Conservation (phyloP, 495 filamentous ascomycete species). For the Daldinia vernicosa region DNA sequence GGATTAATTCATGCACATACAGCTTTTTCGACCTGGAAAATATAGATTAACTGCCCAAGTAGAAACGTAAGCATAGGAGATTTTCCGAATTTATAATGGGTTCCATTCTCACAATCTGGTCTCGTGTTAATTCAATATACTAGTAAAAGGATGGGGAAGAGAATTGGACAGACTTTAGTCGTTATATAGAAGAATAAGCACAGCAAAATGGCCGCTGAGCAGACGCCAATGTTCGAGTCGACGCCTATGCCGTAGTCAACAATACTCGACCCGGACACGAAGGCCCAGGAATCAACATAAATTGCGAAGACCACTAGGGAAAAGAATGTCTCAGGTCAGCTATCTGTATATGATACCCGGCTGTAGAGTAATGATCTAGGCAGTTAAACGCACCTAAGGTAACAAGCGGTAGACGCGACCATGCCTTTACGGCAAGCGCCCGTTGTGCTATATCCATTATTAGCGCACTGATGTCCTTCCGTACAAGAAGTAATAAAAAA, state of each 20-base stretch:
- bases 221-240: slow-evolving; percentile 51
- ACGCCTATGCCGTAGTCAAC: slow-evolving; percentile 60
- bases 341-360: background rate
- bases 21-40: slow-evolving; percentile 63
- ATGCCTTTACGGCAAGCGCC: slow-evolving; percentile 50
- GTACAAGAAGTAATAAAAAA: background rate
- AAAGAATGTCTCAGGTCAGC: background rate
- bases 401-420: slow-evolving; percentile 56
- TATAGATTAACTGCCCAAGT: slow-evolving; percentile 57
- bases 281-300: slow-evolving; percentile 60
- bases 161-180: slow-evolving; percentile 55
- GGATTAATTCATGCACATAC: slow-evolving; percentile 43
- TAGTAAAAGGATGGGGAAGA: background rate
- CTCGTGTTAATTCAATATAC: background rate
- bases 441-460: slow-evolving; percentile 46
- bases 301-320: slow-evolving; percentile 59
- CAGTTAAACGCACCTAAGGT: slow-evolving; percentile 55
- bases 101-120: slow-evolving; percentile 51
- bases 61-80: slow-evolving; percentile 13
- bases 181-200: slow-evolving; percentile 63
- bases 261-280: slow-evolving; percentile 60
- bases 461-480: background rate
- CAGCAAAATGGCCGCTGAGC: slow-evolving; percentile 59
- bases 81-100: background rate
- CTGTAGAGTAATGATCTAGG: background rate